Base-by-base conservation (phyloP, 1,284 basidiomycete species). In the Microbotryum intermedium region DNA sequence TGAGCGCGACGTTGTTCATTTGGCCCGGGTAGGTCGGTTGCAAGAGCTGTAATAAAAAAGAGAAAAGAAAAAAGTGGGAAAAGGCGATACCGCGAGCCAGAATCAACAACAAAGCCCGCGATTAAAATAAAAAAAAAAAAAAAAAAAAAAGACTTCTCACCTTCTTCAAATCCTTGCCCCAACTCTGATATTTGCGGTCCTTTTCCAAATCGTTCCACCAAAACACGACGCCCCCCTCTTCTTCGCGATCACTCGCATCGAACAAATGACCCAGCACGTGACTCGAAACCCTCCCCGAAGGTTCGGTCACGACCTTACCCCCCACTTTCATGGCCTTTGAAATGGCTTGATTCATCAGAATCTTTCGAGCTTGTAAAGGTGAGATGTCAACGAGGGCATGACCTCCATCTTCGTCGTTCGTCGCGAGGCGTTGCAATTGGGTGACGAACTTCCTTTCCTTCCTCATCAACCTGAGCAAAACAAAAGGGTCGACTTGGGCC, bases 131-230 rank as follows among this genome's bases (percentile, higher is more conserved):
- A 42, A 56, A 26, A 28, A 10, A 42, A 30, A 39, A 28, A 42
- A 47, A 30, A 44, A 21, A 16, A 47, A 42, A 25, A 49, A 63
- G 50, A 23, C 67, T 61, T 21, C 57, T 53, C 18, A 70, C 56
- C 45, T 45, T 55, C 4, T 42, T 60, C 16, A 60, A 46, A 39
- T 39, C 34, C 34, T 39, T 39, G 1, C 34, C 34, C 70, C 69
- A 66, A 23, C 54, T 43, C 29, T 55, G 57, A 62, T 74, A 87
- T 79, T 82, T 78, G n/a, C 76, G 77, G 72, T 97, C 93, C 63
- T 84, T 87, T 75, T 90, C 86, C 26, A 97, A 75, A 74, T 97
- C 86, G 74, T 97, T 97, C 82, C 87, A 85, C 83, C 88, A 97
- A 0, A 84, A 72, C 53, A 95, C 82, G 3, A 86, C 53, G 18